phyloP scores from a whole-genome alignment of 139 green algal species.

The Coelastrella sp. region DNA sequence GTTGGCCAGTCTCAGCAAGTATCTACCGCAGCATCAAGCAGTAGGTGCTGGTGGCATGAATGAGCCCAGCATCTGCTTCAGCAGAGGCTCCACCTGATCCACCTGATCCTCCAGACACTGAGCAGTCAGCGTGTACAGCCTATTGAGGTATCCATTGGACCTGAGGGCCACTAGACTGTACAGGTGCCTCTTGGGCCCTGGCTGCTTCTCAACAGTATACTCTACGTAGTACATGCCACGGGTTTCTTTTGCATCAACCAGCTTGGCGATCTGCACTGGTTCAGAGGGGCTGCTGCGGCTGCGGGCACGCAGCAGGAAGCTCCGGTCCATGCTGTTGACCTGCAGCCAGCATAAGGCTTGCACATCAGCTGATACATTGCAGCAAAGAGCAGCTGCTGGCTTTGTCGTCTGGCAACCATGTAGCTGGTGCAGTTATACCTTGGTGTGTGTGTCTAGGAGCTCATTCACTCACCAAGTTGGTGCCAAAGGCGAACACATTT shows the following conservation, averaged over 20 bases:
- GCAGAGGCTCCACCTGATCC: constrained; percentile 27
- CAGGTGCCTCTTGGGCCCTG: constrained; percentile 54
- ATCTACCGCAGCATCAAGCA: background rate
- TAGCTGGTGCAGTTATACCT: too few relatives aligned
- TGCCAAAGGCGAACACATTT: constrained; percentile 51
- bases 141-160: constrained; percentile 55
- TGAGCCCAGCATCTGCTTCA: constrained; percentile 37
- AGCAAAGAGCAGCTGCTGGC: too few relatives aligned
- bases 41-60: constrained; percentile 22
- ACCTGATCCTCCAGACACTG: constrained; percentile 63
- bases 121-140: constrained; percentile 63
- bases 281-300: constrained; percentile 31
- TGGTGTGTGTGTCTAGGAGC: too few relatives aligned
- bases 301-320: constrained; percentile 49
- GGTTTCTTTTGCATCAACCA: constrained; percentile 45
- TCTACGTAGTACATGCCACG: constrained; percentile 45
- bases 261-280: constrained; percentile 57
- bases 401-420: too few relatives aligned
- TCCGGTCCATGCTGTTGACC: constrained; percentile 16
- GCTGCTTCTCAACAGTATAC: constrained; percentile 49
- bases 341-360: background rate
- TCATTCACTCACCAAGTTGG: constrained; percentile 55
- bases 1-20: too few relatives aligned
- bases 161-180: constrained; percentile 53
- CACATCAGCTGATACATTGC: too few relatives aligned